phyloP scores from a whole-genome alignment of 257 asterid species.

The Solanum infundibuliforme region DNA sequence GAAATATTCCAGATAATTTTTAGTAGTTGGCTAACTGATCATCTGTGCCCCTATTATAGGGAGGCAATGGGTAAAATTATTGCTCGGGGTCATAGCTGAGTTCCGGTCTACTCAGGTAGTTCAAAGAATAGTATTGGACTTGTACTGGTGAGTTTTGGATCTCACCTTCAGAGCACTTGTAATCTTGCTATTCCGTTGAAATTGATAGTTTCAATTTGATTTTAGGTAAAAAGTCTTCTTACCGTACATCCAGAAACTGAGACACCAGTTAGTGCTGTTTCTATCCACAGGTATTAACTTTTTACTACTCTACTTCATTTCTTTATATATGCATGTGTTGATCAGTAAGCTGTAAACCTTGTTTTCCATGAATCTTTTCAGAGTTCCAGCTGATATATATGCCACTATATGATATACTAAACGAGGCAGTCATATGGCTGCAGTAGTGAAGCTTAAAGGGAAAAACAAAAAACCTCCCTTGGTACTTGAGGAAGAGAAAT shows the following conservation, averaged over 20 bases:
- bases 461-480: slow-evolving; percentile 25
- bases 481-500: slow-evolving; percentile 24
- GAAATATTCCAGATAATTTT: not conserved
- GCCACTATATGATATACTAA: slow-evolving; percentile 85
- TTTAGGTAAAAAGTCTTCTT: slow-evolving; percentile 77
- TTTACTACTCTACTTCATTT: not conserved
- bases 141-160: slow-evolving; percentile 39
- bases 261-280: slow-evolving; percentile 79
- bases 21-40: not conserved
- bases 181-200: not conserved
- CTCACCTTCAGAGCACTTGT: not conserved
- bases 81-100: slow-evolving; percentile 90
- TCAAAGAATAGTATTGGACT: slow-evolving; percentile 69
- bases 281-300: slow-evolving; percentile 53
- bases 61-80: slow-evolving; percentile 82
- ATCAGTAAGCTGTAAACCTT: not conserved
- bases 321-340: not conserved
- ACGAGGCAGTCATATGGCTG: slow-evolving; percentile 51
- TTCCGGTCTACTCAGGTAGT: slow-evolving; percentile 74
- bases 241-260: slow-evolving; percentile 77
- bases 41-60: slow-evolving; percentile 26
- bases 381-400: slow-evolving; percentile 69
- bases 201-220: not conserved
- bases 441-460: slow-evolving; percentile 32
- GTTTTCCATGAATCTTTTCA: slow-evolving; percentile 18